A percentile compares a stretch with the other conserved stretches of the same genome.
Conservation (phyloP, 1,284 basidiomycete species). For the Grifola frondosa region DNA sequence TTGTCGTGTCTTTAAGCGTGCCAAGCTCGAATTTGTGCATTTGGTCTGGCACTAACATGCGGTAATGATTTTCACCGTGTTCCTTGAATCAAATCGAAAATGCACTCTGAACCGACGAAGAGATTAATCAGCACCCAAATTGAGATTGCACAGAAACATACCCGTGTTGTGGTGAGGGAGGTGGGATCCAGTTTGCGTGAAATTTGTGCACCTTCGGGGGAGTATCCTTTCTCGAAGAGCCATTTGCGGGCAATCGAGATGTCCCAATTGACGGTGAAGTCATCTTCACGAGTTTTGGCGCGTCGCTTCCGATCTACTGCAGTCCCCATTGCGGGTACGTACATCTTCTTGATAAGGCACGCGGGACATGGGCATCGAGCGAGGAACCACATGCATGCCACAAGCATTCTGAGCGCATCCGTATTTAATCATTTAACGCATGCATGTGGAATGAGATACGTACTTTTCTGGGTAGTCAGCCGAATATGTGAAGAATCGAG, state of each 20-base stretch:
- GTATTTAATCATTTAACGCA: slow-evolving; percentile 3
- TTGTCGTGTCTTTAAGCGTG: slow-evolving; percentile 25
- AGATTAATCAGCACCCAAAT: background rate
- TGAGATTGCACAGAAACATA: background rate
- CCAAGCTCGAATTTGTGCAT: slow-evolving; percentile 32
- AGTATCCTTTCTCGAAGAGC: slow-evolving; percentile 8
- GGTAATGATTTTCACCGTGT: slow-evolving; percentile 26
- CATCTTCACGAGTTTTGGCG: slow-evolving; percentile 1
- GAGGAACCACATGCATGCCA: slow-evolving; percentile 15
- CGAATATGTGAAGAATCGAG: slow-evolving; percentile 28
- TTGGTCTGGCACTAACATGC: slow-evolving; percentile 23
- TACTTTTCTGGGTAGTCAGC: slow-evolving; percentile 34
- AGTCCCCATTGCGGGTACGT: slow-evolving; percentile 13
- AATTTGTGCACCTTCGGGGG: slow-evolving; percentile 1
- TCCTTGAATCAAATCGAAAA: slow-evolving; percentile 38
- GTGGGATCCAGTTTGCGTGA: background rate
- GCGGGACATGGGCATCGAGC: slow-evolving; percentile 30
- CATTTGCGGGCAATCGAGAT: slow-evolving; percentile 1
- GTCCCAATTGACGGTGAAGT: background rate
- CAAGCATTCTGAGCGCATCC: slow-evolving; percentile 21
- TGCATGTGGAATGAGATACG: slow-evolving; percentile 10
- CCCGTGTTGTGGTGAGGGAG: slow-evolving; percentile 2
- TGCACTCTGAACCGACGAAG: slow-evolving; percentile 17
- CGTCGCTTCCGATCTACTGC: slow-evolving; percentile 2
- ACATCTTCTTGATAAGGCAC: slow-evolving; percentile 25